Base-by-base conservation (phyloP, 1,139 yeast species). In the Pneumocystis canis region DNA sequence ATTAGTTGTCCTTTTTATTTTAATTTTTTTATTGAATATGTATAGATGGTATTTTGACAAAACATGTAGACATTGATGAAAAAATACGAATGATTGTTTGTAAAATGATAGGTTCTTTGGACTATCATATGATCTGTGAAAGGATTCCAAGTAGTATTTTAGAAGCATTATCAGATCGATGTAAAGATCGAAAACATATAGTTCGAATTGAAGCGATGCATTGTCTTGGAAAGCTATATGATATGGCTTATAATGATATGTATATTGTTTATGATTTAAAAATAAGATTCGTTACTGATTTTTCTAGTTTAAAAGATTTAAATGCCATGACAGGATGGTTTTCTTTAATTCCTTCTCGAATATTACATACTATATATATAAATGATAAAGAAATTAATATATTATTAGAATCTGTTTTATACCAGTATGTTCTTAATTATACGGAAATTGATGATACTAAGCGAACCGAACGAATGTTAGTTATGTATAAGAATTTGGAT, bases 1-100 rank as follows among this genome's bases (percentile, higher is more conserved):
- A 47, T 47, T 25, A 9, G 3, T 47, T 9, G 20, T 20, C 25
- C 7, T 20, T 47, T 3, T 25, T 18, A 25, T 47, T 47, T 14
- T 47, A 35, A 6, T 37, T 14, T 37, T 65, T 70, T 74, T 2
- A 70, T 75, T 4, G 67, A 70, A 0, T 85, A 85, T 54, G 73
- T 88, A 75, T 81, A 4, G 79, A 78, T 63, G 88, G 89, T 0
- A 71, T 88, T 25, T 76, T 83, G 40, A 85, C 85, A 68, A 82
- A 92, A 57, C 75, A 89, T 31, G 78, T 86, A 58, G 97, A 90
- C 72, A 76, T 84, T 0, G 90, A 87, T 69, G 94, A 86, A 66
- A 79, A 77, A 61, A 95, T 88, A 1, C 78, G 97, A 66, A 75
- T 82, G 37, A 75, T 79, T 0, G 83, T 95, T 0, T 82, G 89